phyloP scores from a whole-genome alignment of 2,329 filamentous ascomycete genomes.

The Clarireedia paspali region DNA sequence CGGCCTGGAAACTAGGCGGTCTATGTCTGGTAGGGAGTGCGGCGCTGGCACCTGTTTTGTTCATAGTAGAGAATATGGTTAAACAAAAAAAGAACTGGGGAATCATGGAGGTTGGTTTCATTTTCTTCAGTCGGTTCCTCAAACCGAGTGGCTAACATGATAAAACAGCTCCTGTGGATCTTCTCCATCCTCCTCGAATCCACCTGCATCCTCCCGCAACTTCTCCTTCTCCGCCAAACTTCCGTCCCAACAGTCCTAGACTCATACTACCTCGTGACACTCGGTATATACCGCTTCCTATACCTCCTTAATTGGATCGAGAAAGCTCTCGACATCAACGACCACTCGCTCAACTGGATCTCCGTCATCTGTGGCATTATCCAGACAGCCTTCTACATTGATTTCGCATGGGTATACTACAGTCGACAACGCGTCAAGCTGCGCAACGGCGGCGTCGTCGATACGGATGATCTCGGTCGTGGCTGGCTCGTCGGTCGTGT shows the following conservation, averaged over 20 bases:
- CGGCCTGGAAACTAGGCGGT: slow-evolving; percentile 85
- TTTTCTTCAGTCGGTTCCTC: background rate
- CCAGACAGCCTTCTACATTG: slow-evolving; percentile 82
- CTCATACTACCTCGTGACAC: slow-evolving; percentile 85
- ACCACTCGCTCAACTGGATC: slow-evolving; percentile 59
- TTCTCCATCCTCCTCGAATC: slow-evolving; percentile 92
- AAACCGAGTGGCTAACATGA: background rate
- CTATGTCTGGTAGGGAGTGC: slow-evolving; percentile 59
- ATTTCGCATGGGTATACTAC: slow-evolving; percentile 97
- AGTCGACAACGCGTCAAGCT: slow-evolving; percentile 90
- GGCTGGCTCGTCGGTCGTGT: slow-evolving; percentile 79
- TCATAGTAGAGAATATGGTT: slow-evolving; percentile 49
- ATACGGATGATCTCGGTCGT: slow-evolving; percentile 78
- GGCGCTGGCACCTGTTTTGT: slow-evolving; percentile 62
- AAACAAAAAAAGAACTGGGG: slow-evolving; percentile 38
- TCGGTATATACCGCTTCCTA: slow-evolving; percentile 80
- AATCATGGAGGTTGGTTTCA: slow-evolving; percentile 41
- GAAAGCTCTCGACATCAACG: slow-evolving; percentile 52
- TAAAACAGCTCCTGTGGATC: slow-evolving; percentile 63
- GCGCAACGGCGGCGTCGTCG: slow-evolving; percentile 77
- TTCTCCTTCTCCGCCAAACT: slow-evolving; percentile 88
- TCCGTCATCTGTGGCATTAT: slow-evolving; percentile 80
- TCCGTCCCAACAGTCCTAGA: slow-evolving; percentile 92
- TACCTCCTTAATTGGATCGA: slow-evolving; percentile 91
- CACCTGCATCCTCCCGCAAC: slow-evolving; percentile 81